These are phyloP conservation scores for Dendrobium huoshanense DNA, from an alignment of 106 monocot genomes.

Conservation along the genomic window DNA sequence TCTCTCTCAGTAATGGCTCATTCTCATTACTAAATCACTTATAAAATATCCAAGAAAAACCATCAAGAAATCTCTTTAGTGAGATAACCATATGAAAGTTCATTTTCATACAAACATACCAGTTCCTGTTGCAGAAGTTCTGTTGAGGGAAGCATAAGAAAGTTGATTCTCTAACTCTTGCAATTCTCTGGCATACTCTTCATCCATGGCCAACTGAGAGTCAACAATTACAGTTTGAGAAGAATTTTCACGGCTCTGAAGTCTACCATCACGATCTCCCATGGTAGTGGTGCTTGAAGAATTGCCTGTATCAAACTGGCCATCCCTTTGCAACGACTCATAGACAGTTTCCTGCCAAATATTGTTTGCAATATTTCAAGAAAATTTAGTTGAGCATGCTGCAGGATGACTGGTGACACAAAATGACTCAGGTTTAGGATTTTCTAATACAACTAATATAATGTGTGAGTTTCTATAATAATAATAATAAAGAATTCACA, in stretches of 20 bases:
- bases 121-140: slow-evolving; percentile 16
- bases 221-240: slow-evolving; percentile 14
- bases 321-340: slow-evolving; percentile 31
- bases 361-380: background rate
- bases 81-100: background rate
- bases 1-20: background rate
- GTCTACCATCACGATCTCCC: slow-evolving; percentile 4
- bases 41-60: background rate
- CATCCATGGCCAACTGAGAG: slow-evolving; percentile 38
- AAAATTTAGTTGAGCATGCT: too few relatives aligned
- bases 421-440: too few relatives aligned
- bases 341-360: slow-evolving; percentile 46
- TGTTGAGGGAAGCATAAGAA: slow-evolving; percentile 29
- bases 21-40: too few relatives aligned
- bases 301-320: slow-evolving; percentile 11
- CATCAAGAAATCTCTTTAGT: background rate
- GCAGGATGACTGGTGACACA: too few relatives aligned
- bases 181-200: slow-evolving; percentile 57
- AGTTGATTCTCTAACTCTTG: slow-evolving; percentile 49
- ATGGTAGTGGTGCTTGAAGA: slow-evolving; percentile 22
- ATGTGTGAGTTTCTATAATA: too few relatives aligned
- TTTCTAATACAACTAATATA: too few relatives aligned
- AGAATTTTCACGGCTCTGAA: slow-evolving; percentile 11
- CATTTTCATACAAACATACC: background rate
- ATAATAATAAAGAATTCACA: too few relatives aligned